phyloP scores from a whole-genome alignment of 345 rosid species.

The Populus euphratica region DNA sequence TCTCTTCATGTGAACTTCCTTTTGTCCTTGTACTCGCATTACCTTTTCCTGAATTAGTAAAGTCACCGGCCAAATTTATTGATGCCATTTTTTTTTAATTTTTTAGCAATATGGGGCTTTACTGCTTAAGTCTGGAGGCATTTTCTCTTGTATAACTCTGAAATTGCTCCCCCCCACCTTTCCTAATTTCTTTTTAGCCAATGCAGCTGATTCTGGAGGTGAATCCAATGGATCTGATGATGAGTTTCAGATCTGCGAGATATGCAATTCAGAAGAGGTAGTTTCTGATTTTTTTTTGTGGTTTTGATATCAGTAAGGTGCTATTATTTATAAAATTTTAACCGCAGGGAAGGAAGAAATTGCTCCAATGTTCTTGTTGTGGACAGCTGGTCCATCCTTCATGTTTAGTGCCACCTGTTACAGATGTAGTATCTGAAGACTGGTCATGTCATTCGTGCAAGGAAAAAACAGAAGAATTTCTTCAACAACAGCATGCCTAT shows the following conservation, averaged over 20 bases:
- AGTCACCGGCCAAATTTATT: neutral
- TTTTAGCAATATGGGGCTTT: neutral
- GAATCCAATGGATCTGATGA: slow-evolving; percentile 93
- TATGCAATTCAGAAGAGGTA: slow-evolving; percentile 94
- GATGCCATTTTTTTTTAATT: no score
- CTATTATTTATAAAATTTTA: slow-evolving; percentile 16
- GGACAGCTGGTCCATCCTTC: slow-evolving; percentile 80
- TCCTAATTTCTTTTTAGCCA: slow-evolving; percentile 7
- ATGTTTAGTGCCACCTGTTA: slow-evolving; percentile 83
- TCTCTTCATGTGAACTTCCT: neutral
- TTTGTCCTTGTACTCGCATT: neutral
- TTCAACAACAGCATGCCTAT: slow-evolving; percentile 66
- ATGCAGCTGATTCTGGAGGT: slow-evolving; percentile 75
- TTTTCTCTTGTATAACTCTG: neutral
- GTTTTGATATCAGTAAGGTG: slow-evolving; percentile 6
- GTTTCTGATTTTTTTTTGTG: neutral
- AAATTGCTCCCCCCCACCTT: neutral
- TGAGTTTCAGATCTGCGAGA: slow-evolving; percentile 94
- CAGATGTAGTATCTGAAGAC: slow-evolving; percentile 59
- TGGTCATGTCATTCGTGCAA: slow-evolving; percentile 97
- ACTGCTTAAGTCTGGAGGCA: neutral
- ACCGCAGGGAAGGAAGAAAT: slow-evolving; percentile 81
- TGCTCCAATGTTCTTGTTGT: slow-evolving; percentile 92
- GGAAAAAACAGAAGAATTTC: slow-evolving; percentile 91
- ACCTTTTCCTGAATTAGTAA: neutral